phyloP scores from a whole-genome alignment of 2,329 filamentous ascomycete species.

The Curvularia eragrostidis region DNA sequence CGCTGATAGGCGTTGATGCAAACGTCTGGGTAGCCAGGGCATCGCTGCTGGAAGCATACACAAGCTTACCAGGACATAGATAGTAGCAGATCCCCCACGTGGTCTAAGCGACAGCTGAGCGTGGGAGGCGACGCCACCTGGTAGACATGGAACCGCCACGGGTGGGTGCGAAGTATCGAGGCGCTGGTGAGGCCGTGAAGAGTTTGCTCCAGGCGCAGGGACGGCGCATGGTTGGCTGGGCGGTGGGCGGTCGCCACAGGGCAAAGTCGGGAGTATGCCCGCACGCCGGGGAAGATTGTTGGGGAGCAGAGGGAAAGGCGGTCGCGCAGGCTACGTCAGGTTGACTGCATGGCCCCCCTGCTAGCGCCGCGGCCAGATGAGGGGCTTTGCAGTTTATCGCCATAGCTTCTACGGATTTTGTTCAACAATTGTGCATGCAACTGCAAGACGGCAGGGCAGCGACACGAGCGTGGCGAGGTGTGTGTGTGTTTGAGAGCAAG shows the following conservation, averaged over 20 bases:
- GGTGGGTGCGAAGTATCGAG: not conserved
- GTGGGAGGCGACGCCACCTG: not conserved
- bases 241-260: conserved; percentile 28
- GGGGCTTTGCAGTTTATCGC: conserved; percentile 28
- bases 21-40: conserved; percentile 3
- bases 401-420: conserved; percentile 31
- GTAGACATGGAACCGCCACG: not conserved
- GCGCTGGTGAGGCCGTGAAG: not conserved
- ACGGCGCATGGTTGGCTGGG: not conserved
- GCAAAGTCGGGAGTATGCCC: conserved; percentile 10
- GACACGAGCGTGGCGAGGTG: too few relatives aligned
- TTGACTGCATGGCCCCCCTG: conserved; percentile 22
- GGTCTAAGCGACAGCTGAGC: conserved; percentile 16
- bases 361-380: conserved; percentile 28
- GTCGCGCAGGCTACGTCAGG: conserved; percentile 22
- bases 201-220: not conserved
- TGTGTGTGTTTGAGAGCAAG: not conserved
- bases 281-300: conserved; percentile 31
- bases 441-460: too few relatives aligned
- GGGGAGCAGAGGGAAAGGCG: conserved; percentile 25
- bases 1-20: not conserved
- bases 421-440: conserved; percentile 43
- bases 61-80: too few relatives aligned
- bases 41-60: conserved; percentile 8
- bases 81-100: conserved; percentile 26